A percentile compares a stretch with the other conserved stretches of the same genome.
Conservation (phyloP, 176 grass and related monocot species). For the Thalia dealbata region DNA sequence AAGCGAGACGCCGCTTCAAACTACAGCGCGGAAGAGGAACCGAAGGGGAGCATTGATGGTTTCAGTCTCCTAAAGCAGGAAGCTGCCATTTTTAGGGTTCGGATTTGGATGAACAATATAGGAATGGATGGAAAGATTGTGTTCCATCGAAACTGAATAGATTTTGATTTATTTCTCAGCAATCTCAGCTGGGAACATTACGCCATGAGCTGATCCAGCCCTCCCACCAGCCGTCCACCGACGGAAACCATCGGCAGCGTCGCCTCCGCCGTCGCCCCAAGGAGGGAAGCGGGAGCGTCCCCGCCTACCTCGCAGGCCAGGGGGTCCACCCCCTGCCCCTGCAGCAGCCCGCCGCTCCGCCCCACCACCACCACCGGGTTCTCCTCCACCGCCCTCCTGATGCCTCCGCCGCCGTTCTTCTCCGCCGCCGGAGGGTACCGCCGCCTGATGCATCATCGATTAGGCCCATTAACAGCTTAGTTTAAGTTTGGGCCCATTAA, state of each 20-base stretch:
- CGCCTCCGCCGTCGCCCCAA: background rate
- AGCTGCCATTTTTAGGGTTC: too few relatives aligned
- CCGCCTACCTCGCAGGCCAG: constrained; percentile 69
- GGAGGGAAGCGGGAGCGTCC: constrained; percentile 19
- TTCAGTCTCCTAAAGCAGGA: too few relatives aligned
- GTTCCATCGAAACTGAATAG: too few relatives aligned
- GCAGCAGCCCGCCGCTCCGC: constrained; percentile 48
- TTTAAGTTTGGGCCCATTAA: too few relatives aligned
- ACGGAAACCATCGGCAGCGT: constrained; percentile 61
- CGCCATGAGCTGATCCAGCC: constrained; percentile 85
- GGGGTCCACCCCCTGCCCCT: constrained; percentile 66
- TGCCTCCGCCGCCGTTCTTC: constrained; percentile 27
- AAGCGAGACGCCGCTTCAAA: too few relatives aligned
- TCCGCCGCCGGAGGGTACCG: background rate
- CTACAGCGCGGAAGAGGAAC: too few relatives aligned
- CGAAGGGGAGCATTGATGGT: too few relatives aligned
- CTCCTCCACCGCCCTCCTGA: constrained; percentile 51
- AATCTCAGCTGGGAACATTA: too few relatives aligned
- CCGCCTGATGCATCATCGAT: background rate
- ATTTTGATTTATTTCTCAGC: too few relatives aligned
- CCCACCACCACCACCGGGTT: constrained; percentile 75
- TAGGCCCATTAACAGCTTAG: too few relatives aligned
- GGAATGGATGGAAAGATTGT: too few relatives aligned
- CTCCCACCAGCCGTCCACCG: constrained; percentile 61
- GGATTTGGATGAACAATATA: too few relatives aligned